Conservation (phyloP, 1,284 basidiomycete genomes). For the Amylostereum areolatum region DNA sequence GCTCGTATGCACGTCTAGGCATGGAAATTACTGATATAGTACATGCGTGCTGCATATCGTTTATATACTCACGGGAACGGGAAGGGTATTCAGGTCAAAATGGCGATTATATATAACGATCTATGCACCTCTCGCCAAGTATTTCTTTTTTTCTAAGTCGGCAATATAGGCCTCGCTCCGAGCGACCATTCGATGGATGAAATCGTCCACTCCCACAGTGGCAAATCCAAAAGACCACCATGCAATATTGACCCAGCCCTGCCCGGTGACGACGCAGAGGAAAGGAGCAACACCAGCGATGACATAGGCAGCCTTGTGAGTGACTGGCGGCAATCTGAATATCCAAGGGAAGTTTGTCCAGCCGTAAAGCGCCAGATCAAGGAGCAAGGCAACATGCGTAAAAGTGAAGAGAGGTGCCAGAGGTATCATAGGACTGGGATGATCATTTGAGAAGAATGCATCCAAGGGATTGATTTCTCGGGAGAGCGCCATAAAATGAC, state of each 20-base stretch:
- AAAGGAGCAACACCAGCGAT: slow-evolving; percentile 41
- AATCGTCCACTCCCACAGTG: slow-evolving; percentile 35
- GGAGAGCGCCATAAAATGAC: slow-evolving; percentile 31
- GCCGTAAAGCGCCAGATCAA: slow-evolving; percentile 23
- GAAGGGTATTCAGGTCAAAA: not conserved
- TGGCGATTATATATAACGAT: not conserved
- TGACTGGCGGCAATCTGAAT: slow-evolving; percentile 23
- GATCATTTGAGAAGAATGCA: slow-evolving; percentile 6
- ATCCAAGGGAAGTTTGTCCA: not conserved
- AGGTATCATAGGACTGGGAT: slow-evolving; percentile 7
- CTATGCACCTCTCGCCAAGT: slow-evolving; percentile 48
- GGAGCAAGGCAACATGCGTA: slow-evolving; percentile 32
- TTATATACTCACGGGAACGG: too few species aligned
- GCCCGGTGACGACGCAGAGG: slow-evolving; percentile 37
- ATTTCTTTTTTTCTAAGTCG: slow-evolving; percentile 47
- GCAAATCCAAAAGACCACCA: slow-evolving; percentile 48
- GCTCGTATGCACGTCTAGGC: too few species aligned
- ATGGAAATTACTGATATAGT: too few species aligned
- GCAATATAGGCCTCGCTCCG: slow-evolving; percentile 40
- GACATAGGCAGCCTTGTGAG: slow-evolving; percentile 35
- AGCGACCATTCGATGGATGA: slow-evolving; percentile 35
- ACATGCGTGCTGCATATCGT: too few species aligned
- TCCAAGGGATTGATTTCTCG: slow-evolving; percentile 35
- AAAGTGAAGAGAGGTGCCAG: slow-evolving; percentile 7
- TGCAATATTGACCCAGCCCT: slow-evolving; percentile 39